Evolutionary conservation across 2,329 filamentous ascomycete genomes (phyloP).

Genomic region (Sordariomycetes sp.): DNA sequence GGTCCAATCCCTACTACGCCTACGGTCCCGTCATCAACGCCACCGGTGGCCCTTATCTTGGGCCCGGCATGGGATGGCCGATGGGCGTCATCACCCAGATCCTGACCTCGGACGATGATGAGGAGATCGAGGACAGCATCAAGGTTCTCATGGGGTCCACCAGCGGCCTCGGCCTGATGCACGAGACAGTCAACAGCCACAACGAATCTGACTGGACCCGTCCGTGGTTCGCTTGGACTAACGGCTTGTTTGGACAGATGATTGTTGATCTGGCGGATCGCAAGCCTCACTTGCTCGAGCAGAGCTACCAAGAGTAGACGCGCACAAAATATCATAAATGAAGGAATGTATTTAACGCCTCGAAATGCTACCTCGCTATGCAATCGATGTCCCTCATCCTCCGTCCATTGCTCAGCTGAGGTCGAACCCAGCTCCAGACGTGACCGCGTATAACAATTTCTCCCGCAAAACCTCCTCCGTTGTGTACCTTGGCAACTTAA

Average conservation of each 20-base stretch:
- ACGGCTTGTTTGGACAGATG: slow-evolving; percentile 79
- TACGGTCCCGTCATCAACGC: slow-evolving; percentile 40
- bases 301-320: slow-evolving; percentile 38
- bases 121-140: slow-evolving; percentile 63
- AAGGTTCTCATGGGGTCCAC: slow-evolving; percentile 57
- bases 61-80: slow-evolving; percentile 71
- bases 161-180: slow-evolving; percentile 65
- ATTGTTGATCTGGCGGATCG: slow-evolving; percentile 65
- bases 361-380: no score
- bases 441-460: slow-evolving; percentile 84
- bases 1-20: slow-evolving; percentile 66
- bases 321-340: no score
- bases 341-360: no score
- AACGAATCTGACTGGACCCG: slow-evolving; percentile 21
- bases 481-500: slow-evolving; percentile 82
- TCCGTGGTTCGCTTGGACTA: slow-evolving; percentile 72
- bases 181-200: slow-evolving; percentile 46
- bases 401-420: slow-evolving; percentile 38
- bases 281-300: slow-evolving; percentile 55
- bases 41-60: slow-evolving; percentile 42
- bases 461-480: slow-evolving; percentile 56
- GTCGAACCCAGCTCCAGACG: slow-evolving; percentile 88
- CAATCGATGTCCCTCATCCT: no score
- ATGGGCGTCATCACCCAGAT: slow-evolving; percentile 77
- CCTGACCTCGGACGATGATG: slow-evolving; percentile 66